A percentile compares a stretch with the other conserved stretches of the same genome.
phyloP scores from a whole-genome alignment of 139 green algal genomes.

The Klebsormidium nitens region DNA sequence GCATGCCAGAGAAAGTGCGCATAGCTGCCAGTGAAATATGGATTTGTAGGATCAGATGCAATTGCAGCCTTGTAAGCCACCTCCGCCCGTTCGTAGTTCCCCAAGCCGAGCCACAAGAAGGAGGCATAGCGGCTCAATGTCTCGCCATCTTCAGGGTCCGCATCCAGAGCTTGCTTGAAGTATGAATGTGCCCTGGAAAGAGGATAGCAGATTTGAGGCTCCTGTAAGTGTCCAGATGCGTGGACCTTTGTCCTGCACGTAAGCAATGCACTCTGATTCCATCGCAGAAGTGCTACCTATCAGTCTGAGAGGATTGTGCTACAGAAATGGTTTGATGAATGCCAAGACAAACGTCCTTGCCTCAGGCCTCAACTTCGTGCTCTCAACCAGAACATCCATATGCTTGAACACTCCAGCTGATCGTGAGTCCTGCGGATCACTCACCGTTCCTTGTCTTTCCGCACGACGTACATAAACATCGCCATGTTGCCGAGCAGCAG shows the following conservation, averaged over 20 bases:
- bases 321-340: too few relatives aligned
- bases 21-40: slow-evolving; percentile 21
- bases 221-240: too few relatives aligned
- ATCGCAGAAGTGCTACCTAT: too few relatives aligned
- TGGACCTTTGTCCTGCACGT: too few relatives aligned
- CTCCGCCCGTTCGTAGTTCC: not conserved
- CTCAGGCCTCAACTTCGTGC: too few relatives aligned
- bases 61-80: slow-evolving; percentile 11
- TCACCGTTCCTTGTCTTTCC: slow-evolving; percentile 4
- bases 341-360: too few relatives aligned
- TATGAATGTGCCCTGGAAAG: slow-evolving; percentile 4
- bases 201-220: not conserved
- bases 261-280: too few relatives aligned
- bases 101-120: slow-evolving; percentile 14
- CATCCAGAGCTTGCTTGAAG: slow-evolving; percentile 11
- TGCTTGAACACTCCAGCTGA: too few relatives aligned
- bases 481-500: slow-evolving; percentile 18
- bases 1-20: slow-evolving; percentile 26
- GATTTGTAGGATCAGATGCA: slow-evolving; percentile 11
- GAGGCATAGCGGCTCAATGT: slow-evolving; percentile 12
- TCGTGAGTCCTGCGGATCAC: too few relatives aligned
- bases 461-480: slow-evolving; percentile 16
- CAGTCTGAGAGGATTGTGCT: too few relatives aligned
- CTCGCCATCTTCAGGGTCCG: slow-evolving; percentile 7
- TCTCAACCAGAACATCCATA: too few relatives aligned